Evolutionary conservation across 2,329 filamentous ascomycete genomes (phyloP), one percentile per base, ranked within the genome.

Genomic region (Cordyceps farinosa): DNA sequence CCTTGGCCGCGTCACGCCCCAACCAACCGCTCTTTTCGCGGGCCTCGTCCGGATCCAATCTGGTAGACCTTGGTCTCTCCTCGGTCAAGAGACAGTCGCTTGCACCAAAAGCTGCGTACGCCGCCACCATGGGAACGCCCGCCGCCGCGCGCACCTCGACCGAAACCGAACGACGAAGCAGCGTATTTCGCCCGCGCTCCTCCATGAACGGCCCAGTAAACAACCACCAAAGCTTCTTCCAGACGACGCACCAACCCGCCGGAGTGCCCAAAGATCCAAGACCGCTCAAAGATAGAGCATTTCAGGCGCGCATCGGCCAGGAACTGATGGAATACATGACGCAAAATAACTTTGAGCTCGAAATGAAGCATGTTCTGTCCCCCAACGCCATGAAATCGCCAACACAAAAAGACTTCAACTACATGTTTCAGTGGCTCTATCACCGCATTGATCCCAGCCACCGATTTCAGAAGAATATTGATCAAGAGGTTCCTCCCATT

Each of bases 391-490:
- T 97, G 73, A 94, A 91, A 70, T 96, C 91, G 50, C 96, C 95
- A 0, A 99, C 94, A 1, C 94, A 98, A 70, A 99, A 99, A 73
- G 95, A 99, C 74, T 99, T 99, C 79, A 95, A 96, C 72, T 90
- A 86, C 76, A 96, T 99, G 84, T 99, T 99, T 72, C 92, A 98
- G 72, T 99, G 94, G 91, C 82, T 99, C 3, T 99, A 99, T 76
- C 91, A 92, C 71, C 90, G 92, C 63, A 96, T 99, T 72, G 95
- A 99, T 73, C 95, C 95, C 0, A 90, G 89, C 69, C 96, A 98
- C 75, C 87, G 89, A 42, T 98, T 99, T 71, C 88, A 93, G 71
- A 97, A 97, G 75, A 91, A 89, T 57, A 97, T 98, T 70, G 95
- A 98, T 74, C 90, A 94, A 62, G 96, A 99, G 74, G 93, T 98